These are phyloP conservation scores for Trichoderma endophyticum DNA, from an alignment of 2,329 filamentous ascomycete genomes.

Conservation along the genomic window DNA sequence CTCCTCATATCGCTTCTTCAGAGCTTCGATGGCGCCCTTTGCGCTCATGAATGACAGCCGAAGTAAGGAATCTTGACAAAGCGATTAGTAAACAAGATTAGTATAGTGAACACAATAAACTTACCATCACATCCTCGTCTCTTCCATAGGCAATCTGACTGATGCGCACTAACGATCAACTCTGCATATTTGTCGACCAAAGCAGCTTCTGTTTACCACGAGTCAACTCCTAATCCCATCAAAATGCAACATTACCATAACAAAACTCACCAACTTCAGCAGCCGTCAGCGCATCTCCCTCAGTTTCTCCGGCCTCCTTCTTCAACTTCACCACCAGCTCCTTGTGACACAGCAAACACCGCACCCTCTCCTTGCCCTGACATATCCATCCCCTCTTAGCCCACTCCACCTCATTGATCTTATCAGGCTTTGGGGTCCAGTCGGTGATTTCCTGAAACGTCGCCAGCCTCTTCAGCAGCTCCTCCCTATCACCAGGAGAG, in stretches of 20 bases:
- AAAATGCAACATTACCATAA: not conserved
- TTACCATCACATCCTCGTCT: constrained; percentile 82
- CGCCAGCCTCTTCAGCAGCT: constrained; percentile 75
- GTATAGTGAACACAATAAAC: constrained; percentile 23
- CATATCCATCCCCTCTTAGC: constrained; percentile 91
- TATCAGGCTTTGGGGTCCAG: constrained; percentile 90
- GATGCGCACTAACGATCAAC: constrained; percentile 71
- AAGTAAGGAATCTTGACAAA: constrained; percentile 51
- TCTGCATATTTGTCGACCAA: constrained; percentile 74
- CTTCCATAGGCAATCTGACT: constrained; percentile 81
- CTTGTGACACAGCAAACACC: constrained; percentile 79
- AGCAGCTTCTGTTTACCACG: constrained; percentile 48
- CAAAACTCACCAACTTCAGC: constrained; percentile 53
- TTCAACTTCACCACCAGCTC: constrained; percentile 80
- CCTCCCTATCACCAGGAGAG: constrained; percentile 78
- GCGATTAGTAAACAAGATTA: not conserved
- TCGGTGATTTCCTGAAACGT: constrained; percentile 88
- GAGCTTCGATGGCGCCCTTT: constrained; percentile 51
- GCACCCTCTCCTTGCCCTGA: constrained; percentile 75
- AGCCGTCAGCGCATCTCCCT: constrained; percentile 51
- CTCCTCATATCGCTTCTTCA: constrained; percentile 65
- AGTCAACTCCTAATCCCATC: constrained; percentile 18
- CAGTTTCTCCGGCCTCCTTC: constrained; percentile 54
- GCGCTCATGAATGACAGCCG: constrained; percentile 63
- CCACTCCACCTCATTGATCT: constrained; percentile 88